These are phyloP conservation scores for Stagonosporopsis rhizophila DNA, from an alignment of 2,329 filamentous ascomycete species.

Conservation along the genomic window DNA sequence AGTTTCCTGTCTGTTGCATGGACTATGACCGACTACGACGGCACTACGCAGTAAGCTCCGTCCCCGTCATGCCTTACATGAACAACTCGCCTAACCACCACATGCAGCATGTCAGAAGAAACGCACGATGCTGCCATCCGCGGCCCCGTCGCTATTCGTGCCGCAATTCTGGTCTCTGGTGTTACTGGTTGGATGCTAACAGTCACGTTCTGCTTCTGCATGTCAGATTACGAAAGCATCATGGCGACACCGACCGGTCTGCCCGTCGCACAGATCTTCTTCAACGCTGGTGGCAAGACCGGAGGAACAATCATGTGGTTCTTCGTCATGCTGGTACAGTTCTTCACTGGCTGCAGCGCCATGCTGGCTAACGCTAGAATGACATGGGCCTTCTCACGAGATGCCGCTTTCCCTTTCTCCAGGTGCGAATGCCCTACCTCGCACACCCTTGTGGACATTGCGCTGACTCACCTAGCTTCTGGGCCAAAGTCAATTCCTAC, in stretches of 20 bases:
- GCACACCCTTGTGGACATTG: neutral
- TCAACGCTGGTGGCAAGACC: slow-evolving; percentile 64
- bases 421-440: slow-evolving; percentile 46
- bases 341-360: slow-evolving; percentile 69
- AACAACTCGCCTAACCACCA: slow-evolving; percentile 34
- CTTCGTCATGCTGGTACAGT: slow-evolving; percentile 68
- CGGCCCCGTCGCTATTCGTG: slow-evolving; percentile 66
- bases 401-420: slow-evolving; percentile 67
- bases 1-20: slow-evolving; percentile 63
- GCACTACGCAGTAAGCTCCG: slow-evolving; percentile 65
- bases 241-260: slow-evolving; percentile 65
- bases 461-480: slow-evolving; percentile 52
- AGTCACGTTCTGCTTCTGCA: slow-evolving; percentile 69
- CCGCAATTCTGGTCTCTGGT: slow-evolving; percentile 66
- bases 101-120: slow-evolving; percentile 67
- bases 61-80: slow-evolving; percentile 20
- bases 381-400: slow-evolving; percentile 67
- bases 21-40: slow-evolving; percentile 75
- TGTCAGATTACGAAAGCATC: slow-evolving; percentile 64
- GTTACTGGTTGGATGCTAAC: slow-evolving; percentile 68
- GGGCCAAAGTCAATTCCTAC: slow-evolving; percentile 59
- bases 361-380: slow-evolving; percentile 70
- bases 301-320: slow-evolving; percentile 68
- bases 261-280: slow-evolving; percentile 64
- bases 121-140: slow-evolving; percentile 68